Evolutionary conservation across 345 rosid species (phyloP), one percentile per base, ranked within the genome.

Genomic region (Murraya koenigii): DNA sequence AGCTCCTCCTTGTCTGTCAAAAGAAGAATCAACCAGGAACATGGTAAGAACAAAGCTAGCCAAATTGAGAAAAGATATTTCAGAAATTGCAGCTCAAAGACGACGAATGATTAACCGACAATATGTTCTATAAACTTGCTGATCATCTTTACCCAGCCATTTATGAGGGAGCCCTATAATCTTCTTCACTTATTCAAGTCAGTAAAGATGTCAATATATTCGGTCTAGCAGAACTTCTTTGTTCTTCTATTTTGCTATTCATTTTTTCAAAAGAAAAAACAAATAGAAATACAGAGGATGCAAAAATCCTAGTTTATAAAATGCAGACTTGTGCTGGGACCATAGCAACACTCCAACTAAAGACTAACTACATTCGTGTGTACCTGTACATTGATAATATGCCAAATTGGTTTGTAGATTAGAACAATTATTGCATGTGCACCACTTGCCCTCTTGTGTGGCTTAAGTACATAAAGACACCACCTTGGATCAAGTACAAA

Each of bases 1-100:
- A 72, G 79, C 96, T 84, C 86, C 89, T 88, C 88, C 92, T 89
- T 44, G 85, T 66, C 97, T 93, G 90, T 82, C 78, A 62, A 64
- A 64, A 44, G 15, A 55, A 63, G 6, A 71, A 41, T 28, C 5
- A 52, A 23, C 5, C 30, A 54, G 22, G 56, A 30, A 72, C 25
- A 5, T 7, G 55, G 52, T 20, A 6, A 25, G 22, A 38, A 32
- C 14, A 8, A 55, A 13, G 15, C 11, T 8, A 55, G 5, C n/a
- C 38, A 77, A 32, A 47, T 36, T 1, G 6, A 11, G 67, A 63
- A 63, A 3, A 6, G n/a, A 63, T 9, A 13, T 62, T 61, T 13
- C 19, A 28, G 17, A 28, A 4, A 15, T 14, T 30, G 47, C 69
- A 33, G 25, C 69, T 20, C 13, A 66, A 35, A 36, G 26, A 35